Conservation (phyloP, 225 moss, liverwort and hornwort species). For the Marchantia polymorpha region DNA sequence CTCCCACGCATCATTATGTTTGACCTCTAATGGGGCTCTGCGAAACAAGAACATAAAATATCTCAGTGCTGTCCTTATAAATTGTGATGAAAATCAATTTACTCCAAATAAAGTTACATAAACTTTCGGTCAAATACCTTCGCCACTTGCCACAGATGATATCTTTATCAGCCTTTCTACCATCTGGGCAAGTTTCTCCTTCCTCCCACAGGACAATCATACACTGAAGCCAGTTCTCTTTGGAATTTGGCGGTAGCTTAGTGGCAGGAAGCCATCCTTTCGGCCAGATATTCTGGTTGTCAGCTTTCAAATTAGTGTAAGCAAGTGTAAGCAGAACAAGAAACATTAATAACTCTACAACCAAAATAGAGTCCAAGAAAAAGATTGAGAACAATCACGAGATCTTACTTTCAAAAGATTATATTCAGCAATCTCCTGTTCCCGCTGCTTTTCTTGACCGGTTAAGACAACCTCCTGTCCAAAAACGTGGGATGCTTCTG, state of each 20-base stretch:
- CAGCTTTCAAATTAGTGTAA: background rate
- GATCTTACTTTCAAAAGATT: conserved; percentile 33
- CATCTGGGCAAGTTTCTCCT: conserved; percentile 38
- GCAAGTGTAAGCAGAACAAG: background rate
- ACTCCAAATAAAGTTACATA: too few relatives aligned
- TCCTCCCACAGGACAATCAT: conserved; percentile 18
- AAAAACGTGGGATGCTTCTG: conserved; percentile 29
- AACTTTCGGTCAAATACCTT: conserved; percentile 21
- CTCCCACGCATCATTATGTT: conserved; percentile 37
- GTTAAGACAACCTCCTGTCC: conserved; percentile 34
- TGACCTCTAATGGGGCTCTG: conserved; percentile 35
- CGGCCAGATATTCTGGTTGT: conserved; percentile 44
- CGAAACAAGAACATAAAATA: background rate
- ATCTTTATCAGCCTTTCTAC: conserved; percentile 31
- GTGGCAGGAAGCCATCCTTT: conserved; percentile 47
- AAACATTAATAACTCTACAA: background rate
- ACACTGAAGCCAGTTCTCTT: conserved; percentile 47
- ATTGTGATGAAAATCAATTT: background rate
- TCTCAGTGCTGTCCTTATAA: background rate
- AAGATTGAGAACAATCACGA: background rate
- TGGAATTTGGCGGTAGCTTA: conserved; percentile 22
- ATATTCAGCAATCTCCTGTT: conserved; percentile 28
- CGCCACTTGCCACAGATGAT: conserved; percentile 47
- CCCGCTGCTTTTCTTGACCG: conserved; percentile 30
- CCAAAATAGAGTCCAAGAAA: background rate